Base-by-base conservation (phyloP, 345 rosid species). In the Mallotus nudiflorus region DNA sequence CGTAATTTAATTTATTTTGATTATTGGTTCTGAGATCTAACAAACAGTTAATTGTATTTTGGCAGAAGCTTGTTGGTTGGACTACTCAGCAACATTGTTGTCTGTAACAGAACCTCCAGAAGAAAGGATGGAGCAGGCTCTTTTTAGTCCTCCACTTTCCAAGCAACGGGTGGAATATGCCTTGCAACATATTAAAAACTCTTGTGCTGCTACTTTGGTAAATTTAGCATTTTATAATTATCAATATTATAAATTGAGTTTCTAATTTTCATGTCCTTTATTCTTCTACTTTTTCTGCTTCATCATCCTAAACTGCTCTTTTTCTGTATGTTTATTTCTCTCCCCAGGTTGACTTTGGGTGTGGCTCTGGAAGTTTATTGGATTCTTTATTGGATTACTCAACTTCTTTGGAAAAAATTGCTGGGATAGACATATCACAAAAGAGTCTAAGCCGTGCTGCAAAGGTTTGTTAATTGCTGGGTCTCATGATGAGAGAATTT, bases 121-220 rank as follows among this genome's bases (percentile, higher is more conserved):
- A 81, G 93, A 91, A 69, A 84, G 93, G 75, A 92, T 95, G 97
- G 99, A 92, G 78, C 96, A 90, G 54, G 97, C 97, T 58, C 79
- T 92, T 80, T 95, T 95, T 69, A 92, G 85, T 66, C 99, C 97
- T 67, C 91, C 97, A 16, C 97, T 95, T 73, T 95, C 97, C 19
- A 95, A 89, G 83, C 99, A 92, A 78, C 86, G 97, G 51, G 96
- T 92, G 61, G 97, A 92, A 78, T 95, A 87, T 80, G 99, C 97
- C 39, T 51, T 92, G 71, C 81, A 80, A 70, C 92, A 89, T 66
- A 95, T 95, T 46, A 87, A 55, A 85, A 83, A 87, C 48, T 90
- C 95, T 39, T 78, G 78, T 45, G 96, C 97, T 65, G 70, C 87
- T 73, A 85, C 85, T 77, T 75, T 95, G 96, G 97, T 92, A 25